Evolutionary conservation across 805 yeast species (phyloP).

Genomic region (Nakazawaea holstii): DNA sequence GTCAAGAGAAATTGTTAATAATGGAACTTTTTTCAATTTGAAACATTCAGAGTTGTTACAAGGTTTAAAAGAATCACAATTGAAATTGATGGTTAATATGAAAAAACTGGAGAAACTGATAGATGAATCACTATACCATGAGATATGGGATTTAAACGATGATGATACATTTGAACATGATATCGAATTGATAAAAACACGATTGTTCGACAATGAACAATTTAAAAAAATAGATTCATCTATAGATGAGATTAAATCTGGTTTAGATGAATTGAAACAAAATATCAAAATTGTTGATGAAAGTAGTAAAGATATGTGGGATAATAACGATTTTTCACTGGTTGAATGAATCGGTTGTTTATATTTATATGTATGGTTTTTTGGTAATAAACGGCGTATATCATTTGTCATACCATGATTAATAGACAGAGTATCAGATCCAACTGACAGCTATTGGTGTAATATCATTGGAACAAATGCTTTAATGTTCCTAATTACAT

Average conservation of each 20-base stretch:
- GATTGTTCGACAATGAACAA: slow-evolving; percentile 41
- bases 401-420: no score
- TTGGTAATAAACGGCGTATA: no score
- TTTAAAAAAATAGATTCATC: slow-evolving; percentile 46
- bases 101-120: slow-evolving; percentile 22
- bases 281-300: slow-evolving; percentile 43
- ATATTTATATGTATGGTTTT: not conserved
- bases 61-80: slow-evolving; percentile 54
- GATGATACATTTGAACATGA: slow-evolving; percentile 5
- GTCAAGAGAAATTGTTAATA: slow-evolving; percentile 38
- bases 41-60: slow-evolving; percentile 45
- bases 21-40: slow-evolving; percentile 45
- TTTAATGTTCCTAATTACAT: no score
- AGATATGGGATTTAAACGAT: slow-evolving; percentile 21
- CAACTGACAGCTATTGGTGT: no score
- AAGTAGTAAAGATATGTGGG: slow-evolving; percentile 38
- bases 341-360: not conserved
- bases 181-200: slow-evolving; percentile 13
- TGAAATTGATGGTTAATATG: slow-evolving; percentile 36
- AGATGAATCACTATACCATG: slow-evolving; percentile 22
- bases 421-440: no score
- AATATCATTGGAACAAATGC: no score
- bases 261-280: slow-evolving; percentile 47
- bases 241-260: slow-evolving; percentile 41
- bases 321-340: slow-evolving; percentile 13